These are phyloP conservation scores for Diplodia scrobiculata DNA, from an alignment of 2,329 filamentous ascomycete genomes.

Conservation along the genomic window DNA sequence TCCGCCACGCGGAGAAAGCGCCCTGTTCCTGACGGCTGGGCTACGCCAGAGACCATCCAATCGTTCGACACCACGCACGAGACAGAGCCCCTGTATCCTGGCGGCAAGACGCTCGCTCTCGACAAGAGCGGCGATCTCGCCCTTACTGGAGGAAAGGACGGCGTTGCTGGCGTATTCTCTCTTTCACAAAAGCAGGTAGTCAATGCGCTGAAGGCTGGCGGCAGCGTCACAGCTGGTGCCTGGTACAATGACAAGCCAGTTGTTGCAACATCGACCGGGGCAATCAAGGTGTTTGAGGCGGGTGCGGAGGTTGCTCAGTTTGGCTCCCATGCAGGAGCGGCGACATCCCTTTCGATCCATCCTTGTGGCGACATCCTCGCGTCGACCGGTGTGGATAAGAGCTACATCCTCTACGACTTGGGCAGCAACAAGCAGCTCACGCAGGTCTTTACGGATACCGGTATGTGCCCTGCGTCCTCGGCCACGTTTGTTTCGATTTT, in stretches of 20 bases:
- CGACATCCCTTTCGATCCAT: constrained; percentile 76
- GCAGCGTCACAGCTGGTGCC: constrained; percentile 66
- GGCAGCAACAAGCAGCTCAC: constrained; percentile 66
- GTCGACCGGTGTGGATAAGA: constrained; percentile 89
- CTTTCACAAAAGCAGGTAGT: constrained; percentile 75
- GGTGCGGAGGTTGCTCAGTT: constrained; percentile 70
- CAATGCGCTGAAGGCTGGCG: constrained; percentile 63
- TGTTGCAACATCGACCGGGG: constrained; percentile 73
- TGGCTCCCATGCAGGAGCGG: constrained; percentile 78
- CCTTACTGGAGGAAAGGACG: constrained; percentile 73
- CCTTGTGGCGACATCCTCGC: constrained; percentile 80
- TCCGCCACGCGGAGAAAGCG: constrained; percentile 90
- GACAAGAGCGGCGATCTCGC: constrained; percentile 66
- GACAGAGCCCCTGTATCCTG: constrained; percentile 62
- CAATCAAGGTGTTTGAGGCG: constrained; percentile 75
- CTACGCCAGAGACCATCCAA: constrained; percentile 69
- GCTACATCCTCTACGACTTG: constrained; percentile 86
- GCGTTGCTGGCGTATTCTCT: constrained; percentile 75
- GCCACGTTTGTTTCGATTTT: background rate
- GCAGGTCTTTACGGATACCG: constrained; percentile 76
- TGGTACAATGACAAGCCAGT: constrained; percentile 71
- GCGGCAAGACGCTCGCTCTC: constrained; percentile 60
- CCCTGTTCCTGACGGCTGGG: constrained; percentile 81
- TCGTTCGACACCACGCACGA: constrained; percentile 58
- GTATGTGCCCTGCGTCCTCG: constrained; percentile 56